A percentile compares a stretch with the other conserved stretches of the same genome.
phyloP scores from a whole-genome alignment of 106 monocot genomes.

The Posidonia australis region DNA sequence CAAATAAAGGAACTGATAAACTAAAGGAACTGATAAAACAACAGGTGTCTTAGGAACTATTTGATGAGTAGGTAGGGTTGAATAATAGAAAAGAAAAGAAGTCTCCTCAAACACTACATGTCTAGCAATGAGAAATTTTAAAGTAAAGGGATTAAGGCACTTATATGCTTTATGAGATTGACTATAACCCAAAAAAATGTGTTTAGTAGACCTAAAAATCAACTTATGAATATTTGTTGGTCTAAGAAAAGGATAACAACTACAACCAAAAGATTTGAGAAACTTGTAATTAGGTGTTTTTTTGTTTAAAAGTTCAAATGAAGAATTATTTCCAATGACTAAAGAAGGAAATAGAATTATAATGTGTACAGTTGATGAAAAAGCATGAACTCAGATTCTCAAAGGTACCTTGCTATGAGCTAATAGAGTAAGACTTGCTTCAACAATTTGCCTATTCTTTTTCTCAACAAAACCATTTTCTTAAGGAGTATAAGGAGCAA shows the following conservation, averaged over 20 bases:
- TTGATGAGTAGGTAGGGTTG: neutral
- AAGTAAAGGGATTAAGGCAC: neutral
- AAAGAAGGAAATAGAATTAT: neutral
- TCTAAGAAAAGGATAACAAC: neutral
- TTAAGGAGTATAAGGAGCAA: constrained; percentile 16
- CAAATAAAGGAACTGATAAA: too few relatives aligned
- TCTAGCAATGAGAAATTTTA: neutral
- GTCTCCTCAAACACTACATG: too few relatives aligned
- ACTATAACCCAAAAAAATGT: constrained; percentile 9
- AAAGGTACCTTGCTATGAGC: neutral
- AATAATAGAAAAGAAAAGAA: too few relatives aligned
- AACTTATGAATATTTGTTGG: constrained; percentile 1
- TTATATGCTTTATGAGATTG: neutral
- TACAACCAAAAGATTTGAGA: neutral
- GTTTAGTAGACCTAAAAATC: neutral
- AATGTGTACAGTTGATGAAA: neutral
- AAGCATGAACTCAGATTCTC: neutral
- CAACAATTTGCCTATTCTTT: neutral
- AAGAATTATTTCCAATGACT: neutral
- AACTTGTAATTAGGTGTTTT: neutral
- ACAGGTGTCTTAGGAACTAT: too few relatives aligned
- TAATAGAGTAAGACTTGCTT: neutral
- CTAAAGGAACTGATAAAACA: too few relatives aligned
- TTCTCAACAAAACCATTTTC: neutral
- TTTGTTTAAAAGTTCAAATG: neutral